Percentiles rank a stretch among this genome's conserved stretches.
phyloP scores from a whole-genome alignment of 2,329 filamentous ascomycete species.

The Diplocarpon mali region DNA sequence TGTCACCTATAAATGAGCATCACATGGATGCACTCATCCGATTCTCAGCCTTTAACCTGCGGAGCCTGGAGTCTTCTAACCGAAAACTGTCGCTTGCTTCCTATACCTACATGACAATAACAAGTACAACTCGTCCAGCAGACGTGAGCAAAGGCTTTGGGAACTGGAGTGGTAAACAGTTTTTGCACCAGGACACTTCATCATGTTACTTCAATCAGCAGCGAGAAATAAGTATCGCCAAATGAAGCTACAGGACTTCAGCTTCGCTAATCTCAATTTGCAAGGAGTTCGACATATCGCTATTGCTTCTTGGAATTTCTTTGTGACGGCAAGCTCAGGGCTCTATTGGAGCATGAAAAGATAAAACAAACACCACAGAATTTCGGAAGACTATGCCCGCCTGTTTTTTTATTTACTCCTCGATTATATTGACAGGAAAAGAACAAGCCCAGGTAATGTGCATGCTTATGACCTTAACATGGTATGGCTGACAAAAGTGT shows the following conservation, averaged over 20 bases:
- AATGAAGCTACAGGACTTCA: conserved; percentile 38
- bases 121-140: conserved; percentile 45
- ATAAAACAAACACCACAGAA: too few relatives aligned
- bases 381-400: too few relatives aligned
- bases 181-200: conserved; percentile 48
- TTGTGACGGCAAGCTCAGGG: too few relatives aligned
- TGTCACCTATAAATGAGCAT: conserved; percentile 47
- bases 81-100: conserved; percentile 44
- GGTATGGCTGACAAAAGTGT: too few relatives aligned
- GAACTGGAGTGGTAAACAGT: conserved; percentile 47
- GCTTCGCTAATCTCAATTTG: conserved; percentile 51
- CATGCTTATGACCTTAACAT: too few relatives aligned
- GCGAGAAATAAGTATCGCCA: conserved; percentile 45
- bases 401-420: too few relatives aligned
- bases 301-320: conserved; percentile 44
- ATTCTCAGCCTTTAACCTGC: conserved; percentile 46
- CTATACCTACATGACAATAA: conserved; percentile 50
- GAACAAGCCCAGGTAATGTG: too few relatives aligned
- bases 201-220: conserved; percentile 48
- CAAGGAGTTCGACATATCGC: conserved; percentile 53
- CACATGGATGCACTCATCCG: conserved; percentile 51
- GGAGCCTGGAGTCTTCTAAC: conserved; percentile 43
- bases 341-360: too few relatives aligned
- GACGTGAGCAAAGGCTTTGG: conserved; percentile 44
- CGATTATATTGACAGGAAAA: too few relatives aligned